Evolutionary conservation across 768 basidiomycete genomes (phyloP).

Genomic region (Russula griseocarnosa): DNA sequence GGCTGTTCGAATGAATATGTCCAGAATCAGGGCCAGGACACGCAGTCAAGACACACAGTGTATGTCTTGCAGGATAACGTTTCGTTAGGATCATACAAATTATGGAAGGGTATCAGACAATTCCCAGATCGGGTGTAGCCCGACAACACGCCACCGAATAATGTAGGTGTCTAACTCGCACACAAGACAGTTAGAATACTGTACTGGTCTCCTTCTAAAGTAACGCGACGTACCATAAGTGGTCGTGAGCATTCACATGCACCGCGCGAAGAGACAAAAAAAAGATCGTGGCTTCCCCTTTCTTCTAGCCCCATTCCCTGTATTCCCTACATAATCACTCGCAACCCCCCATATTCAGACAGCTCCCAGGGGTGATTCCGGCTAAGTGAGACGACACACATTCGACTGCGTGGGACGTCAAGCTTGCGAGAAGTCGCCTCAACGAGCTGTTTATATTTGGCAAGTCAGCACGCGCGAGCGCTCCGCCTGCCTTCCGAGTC

Average conservation of each 20-base stretch:
- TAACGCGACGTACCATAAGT: not conserved
- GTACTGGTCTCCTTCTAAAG: not conserved
- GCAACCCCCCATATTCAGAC: conserved; percentile 22
- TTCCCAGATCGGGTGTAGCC: not conserved
- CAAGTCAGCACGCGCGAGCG: not conserved
- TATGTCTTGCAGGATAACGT: not conserved
- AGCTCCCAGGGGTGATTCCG: conserved; percentile 25
- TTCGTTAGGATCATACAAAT: not conserved
- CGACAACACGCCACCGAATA: not conserved
- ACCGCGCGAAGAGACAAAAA: not conserved
- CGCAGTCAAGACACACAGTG: not conserved
- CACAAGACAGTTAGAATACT: too few species aligned
- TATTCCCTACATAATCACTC: conserved; percentile 21
- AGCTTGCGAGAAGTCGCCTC: conserved; percentile 23
- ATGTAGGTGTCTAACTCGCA: not conserved
- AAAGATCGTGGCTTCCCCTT: not conserved
- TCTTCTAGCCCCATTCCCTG: too few species aligned
- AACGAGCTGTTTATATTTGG: conserved; percentile 17
- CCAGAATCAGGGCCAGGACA: not conserved
- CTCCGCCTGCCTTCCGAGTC: not conserved
- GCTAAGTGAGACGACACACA: conserved; percentile 26
- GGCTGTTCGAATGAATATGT: not conserved
- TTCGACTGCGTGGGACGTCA: conserved; percentile 22
- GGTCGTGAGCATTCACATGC: too few species aligned
- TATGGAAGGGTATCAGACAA: too few species aligned